Evolutionary conservation across 495 filamentous ascomycete genomes (phyloP), one percentile per base, ranked within the genome.

Genomic region (Diplogelasinospora grovesii): DNA sequence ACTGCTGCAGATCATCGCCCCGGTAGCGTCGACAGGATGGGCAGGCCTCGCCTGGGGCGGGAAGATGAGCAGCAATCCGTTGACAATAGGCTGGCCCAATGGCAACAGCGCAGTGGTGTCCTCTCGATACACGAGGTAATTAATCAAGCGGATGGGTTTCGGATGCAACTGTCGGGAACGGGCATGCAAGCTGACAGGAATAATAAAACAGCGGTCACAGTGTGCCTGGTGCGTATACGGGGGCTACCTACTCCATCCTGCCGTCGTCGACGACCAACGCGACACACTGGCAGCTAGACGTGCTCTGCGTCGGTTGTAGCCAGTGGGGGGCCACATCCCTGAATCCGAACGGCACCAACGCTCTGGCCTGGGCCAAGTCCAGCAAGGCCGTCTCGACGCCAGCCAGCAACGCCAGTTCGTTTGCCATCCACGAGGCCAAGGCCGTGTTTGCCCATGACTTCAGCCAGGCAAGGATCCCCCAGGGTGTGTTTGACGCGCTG

Each of bases 211-310:
- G 64, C n/a, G 54, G 49, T 10, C 60, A 59, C 31, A 45, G 48
- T 1, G 50, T 60, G 21, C 71, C 71, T 0, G 46, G 51, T 4
- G 27, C 52, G 2, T 75, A 73, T 34, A 54, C 67, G 1, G 50
- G 54, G 4, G 68, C 68, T 4, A 59, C 59, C 5, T 65, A 73
- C 50, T 57, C 51, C 10, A 43, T 64, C 6, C 49, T 75, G 19
- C 66, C 69, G 22, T 56, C 69, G 14, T 65, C 70, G 5, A 48
- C 40, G 3, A 48, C 50, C 35, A 75, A 75, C 42, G 55, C 48
- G 20, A 73, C 71, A 3, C 69, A 73, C 48, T 75, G 67, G 66
- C 67, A 70, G 15, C 53, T 73, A 19, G 61, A 63, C 8, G 64
- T 66, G 0, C 55, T 66, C 8, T 73, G 69, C 49, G 52, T 48